Evolutionary conservation across 495 filamentous ascomycete genomes (phyloP), one percentile per base, ranked within the genome.

Genomic region (Aspergillus ellipticus): DNA sequence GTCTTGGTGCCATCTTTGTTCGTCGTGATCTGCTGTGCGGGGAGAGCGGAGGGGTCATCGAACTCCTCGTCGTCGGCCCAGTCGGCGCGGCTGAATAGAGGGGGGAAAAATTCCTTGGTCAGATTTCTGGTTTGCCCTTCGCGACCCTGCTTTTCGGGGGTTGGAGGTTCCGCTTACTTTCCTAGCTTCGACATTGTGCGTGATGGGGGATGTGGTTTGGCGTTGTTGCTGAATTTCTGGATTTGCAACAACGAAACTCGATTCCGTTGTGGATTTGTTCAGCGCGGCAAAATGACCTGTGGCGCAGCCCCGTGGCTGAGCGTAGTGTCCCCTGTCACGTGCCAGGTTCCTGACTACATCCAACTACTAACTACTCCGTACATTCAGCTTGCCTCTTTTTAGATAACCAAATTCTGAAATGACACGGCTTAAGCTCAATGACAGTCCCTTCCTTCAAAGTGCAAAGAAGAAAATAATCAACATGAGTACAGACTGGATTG

Each of bases 1-100:
- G 95, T 97, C 74, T 96, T 95, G 68, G 90, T 96, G 64, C 95
- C 94, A 70, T 98, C 94, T 78, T 96, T 92, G 86, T 97, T 97
- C 59, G 84, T 85, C 68, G 87, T 92, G 56, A 93, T 86, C 73
- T 92, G 85, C 54, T 87, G 87, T 46, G 89, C 81, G 50, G 95
- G 94, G 59, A 97, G 88, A 28, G 85, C 84, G 66, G 81, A 80
- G 66, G 84, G 74, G 71, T 87, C 80, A 75, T 97, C 94, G 63
- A 96, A 91, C 75, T 90, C 86, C 57, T 96, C 90, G 66, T 97
- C 94, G 78, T 97, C 95, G 67, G 94, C 95, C 94, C 94, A 98
- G 82, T 97, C 87, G 66, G 83, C 82, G 57, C 83, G 82, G 70
- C 82, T 86, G 60, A 20, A 68, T 61, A 62, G 55, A 53, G 28